Evolutionary conservation across 108 stramenopile genomes (phyloP), one percentile per base, ranked within the genome.

Genomic region (Cyclotella cryptica): DNA sequence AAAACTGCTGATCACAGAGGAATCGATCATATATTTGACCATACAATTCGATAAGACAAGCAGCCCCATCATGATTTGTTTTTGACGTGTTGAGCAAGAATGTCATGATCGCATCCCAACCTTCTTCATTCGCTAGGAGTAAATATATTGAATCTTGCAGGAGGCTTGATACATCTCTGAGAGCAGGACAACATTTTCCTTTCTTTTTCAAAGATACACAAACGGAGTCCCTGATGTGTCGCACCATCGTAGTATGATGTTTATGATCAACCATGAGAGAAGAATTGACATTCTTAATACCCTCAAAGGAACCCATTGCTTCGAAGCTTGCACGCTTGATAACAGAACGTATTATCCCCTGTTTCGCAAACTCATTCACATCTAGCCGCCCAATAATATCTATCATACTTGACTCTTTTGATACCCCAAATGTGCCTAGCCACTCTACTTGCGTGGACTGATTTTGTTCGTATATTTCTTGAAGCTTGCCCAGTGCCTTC

Each of bases 301-400:
- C 42, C 1, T 42, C 11, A 19, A 71, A 59, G n/a, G 70, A 47
- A 27, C 43, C 54, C 22, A 59, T 30, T 12, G 70, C 45, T 19
- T 58, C 61, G 27, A 27, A 71, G 43, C 35, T 43, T 59, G 29
- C 57, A 22, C 57, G 21, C 19, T 45, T 71, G 35, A 60, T 59
- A 42, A 54, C 40, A 1, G 70, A 71, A 39, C 10, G 24, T 26
- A 45, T 71, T 21, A 55, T n/a, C 58, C 3, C 26, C 15, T 42
- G 19, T 24, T 57, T 57, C 19, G n/a, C 55, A 57, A 8, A 21
- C 24, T 57, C 21, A 1, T 24, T 24, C 7, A 57, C 55, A 6
- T 12, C 22, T 21, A 57, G 24, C 24, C 24, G 19, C 2, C 55
- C 55, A 21, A 57, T 26, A 1, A 57, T 1, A 57, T 57, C 22